phyloP scores from a whole-genome alignment of 331 rosid genomes.

The Phaseolus coccineus region DNA sequence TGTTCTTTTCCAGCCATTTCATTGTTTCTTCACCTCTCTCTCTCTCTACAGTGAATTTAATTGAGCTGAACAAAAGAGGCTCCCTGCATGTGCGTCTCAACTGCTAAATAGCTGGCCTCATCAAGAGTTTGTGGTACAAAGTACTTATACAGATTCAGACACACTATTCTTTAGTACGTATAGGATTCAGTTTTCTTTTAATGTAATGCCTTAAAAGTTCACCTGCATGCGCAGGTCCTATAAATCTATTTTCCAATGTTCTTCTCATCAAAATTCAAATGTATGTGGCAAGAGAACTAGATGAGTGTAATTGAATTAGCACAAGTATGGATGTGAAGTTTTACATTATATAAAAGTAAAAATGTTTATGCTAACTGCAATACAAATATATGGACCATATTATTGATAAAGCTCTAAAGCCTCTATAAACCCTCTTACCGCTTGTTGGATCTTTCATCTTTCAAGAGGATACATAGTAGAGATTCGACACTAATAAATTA shows the following conservation, averaged over 20 bases:
- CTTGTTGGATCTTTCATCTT: no score
- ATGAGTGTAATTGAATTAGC: no score
- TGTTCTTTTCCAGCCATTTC: neutral
- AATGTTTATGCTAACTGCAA: no score
- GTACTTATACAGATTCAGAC: neutral
- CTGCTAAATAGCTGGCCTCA: constrained; percentile 39
- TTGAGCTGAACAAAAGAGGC: neutral
- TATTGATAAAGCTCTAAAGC: no score
- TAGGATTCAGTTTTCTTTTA: neutral
- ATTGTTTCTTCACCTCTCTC: neutral
- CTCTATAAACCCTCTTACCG: no score
- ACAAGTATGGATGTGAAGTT: no score
- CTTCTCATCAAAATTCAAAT: neutral
- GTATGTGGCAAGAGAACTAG: no score
- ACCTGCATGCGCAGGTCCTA: constrained; percentile 17
- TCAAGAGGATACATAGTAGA: no score
- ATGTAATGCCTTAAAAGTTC: constrained; percentile 11
- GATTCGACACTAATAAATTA: no score
- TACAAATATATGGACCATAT: no score
- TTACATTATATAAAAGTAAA: no score
- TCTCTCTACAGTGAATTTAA: neutral
- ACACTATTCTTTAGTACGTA: constrained; percentile 3
- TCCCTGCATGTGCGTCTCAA: constrained; percentile 28
- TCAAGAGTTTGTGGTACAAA: constrained; percentile 28
- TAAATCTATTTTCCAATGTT: constrained; percentile 30